These are phyloP conservation scores for Tetraselmis striata DNA, from an alignment of 139 green algal genomes.

Conservation along the genomic window DNA sequence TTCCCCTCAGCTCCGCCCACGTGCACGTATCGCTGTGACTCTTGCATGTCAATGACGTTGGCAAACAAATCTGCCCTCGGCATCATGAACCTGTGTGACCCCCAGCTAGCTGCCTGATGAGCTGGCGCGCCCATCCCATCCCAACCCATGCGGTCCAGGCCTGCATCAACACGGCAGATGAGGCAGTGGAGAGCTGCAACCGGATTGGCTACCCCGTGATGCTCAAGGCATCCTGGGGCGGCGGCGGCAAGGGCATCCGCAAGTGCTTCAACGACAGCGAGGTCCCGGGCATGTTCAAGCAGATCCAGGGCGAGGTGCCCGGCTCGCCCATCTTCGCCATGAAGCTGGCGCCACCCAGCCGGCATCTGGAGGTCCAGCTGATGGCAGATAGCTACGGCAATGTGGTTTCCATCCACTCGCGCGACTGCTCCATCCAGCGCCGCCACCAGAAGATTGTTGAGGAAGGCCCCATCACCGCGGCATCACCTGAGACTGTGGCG, in stretches of 20 bases:
- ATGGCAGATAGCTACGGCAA: constrained; percentile 84
- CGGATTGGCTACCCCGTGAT: constrained; percentile 91
- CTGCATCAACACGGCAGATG: constrained; percentile 64
- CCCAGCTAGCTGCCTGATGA: no score
- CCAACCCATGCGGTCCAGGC: constrained; percentile 35
- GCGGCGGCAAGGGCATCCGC: constrained; percentile 95
- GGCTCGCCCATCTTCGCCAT: constrained; percentile 95
- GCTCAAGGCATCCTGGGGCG: constrained; percentile 95
- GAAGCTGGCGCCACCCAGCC: constrained; percentile 79
- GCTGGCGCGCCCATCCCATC: no score
- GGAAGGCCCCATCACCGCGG: constrained; percentile 81
- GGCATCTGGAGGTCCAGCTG: constrained; percentile 96
- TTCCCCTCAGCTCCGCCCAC: no score
- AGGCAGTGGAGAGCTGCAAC: constrained; percentile 60
- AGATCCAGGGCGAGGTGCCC: constrained; percentile 90
- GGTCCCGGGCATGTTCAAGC: constrained; percentile 38
- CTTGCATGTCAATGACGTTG: no score
- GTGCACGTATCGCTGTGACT: no score
- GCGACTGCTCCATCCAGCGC: constrained; percentile 93
- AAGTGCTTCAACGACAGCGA: constrained; percentile 63
- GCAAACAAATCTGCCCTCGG: no score
- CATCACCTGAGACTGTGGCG: constrained; percentile 16
- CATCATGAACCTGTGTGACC: no score
- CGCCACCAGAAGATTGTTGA: constrained; percentile 98
- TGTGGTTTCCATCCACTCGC: constrained; percentile 75